Conservation (phyloP, 2,329 filamentous ascomycete genomes). For the Nannizzia gypsea region DNA sequence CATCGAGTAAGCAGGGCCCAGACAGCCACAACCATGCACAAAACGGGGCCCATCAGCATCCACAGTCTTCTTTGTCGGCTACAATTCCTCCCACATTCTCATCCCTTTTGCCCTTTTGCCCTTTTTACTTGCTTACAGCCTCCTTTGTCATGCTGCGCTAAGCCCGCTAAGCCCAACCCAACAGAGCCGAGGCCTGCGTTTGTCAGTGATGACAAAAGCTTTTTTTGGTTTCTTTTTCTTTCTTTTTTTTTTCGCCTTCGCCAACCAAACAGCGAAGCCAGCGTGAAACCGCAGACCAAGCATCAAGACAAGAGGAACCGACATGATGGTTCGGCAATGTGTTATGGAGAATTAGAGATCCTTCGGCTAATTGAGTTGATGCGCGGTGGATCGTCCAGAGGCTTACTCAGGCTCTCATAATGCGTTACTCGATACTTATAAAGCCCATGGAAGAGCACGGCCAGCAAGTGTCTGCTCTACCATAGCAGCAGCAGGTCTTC, state of each 20-base stretch:
- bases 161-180: neutral
- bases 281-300: neutral
- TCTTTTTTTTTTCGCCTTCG: neutral
- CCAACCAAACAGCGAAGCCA: too few relatives aligned
- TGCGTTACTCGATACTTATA: too few relatives aligned
- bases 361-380: neutral
- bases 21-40: neutral
- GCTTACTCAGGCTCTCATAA: constrained; percentile 1
- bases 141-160: neutral
- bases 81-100: too few relatives aligned
- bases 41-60: neutral
- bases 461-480: neutral
- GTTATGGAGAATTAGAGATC: too few relatives aligned
- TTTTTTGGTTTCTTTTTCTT: neutral
- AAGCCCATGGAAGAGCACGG: neutral
- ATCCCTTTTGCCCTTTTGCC: neutral
- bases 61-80: neutral
- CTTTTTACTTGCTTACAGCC: neutral
- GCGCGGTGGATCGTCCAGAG: neutral
- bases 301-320: neutral
- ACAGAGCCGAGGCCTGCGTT: neutral
- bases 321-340: neutral
- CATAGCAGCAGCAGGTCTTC: neutral
- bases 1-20: neutral
- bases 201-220: neutral